A percentile compares a stretch with the other conserved stretches of the same genome.
Evolutionary conservation across 164 flowering plant species (phyloP).

Genomic region (Magnolia sinica): DNA sequence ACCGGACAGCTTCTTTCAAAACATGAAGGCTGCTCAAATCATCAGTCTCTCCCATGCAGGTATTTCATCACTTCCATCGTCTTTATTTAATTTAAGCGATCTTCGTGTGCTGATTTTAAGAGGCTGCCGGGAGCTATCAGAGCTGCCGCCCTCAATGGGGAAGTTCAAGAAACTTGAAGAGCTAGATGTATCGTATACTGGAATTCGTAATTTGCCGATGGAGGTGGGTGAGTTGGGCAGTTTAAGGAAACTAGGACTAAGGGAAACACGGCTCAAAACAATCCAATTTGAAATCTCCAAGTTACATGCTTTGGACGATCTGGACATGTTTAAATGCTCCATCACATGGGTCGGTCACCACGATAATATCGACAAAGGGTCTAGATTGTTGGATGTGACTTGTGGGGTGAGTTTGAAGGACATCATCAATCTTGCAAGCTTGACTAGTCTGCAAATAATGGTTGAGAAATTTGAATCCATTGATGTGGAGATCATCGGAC

Average conservation of each 20-base stretch:
- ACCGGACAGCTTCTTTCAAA: not conserved
- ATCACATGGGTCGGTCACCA: not conserved
- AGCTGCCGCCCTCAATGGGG: not conserved
- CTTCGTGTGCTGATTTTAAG: constrained; percentile 3
- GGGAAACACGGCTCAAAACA: not conserved
- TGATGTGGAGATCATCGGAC: not conserved
- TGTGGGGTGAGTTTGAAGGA: not conserved
- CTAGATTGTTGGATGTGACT: not conserved
- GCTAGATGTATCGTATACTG: constrained; percentile 2
- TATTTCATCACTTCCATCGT: constrained; percentile 1
- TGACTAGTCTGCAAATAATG: constrained; percentile 9
- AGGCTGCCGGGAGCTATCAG: not conserved
- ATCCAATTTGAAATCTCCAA: not conserved
- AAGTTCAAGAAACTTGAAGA: not conserved
- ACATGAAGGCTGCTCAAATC: not conserved
- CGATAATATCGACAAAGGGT: not conserved
- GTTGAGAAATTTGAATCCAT: constrained; percentile 7
- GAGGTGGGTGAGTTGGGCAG: constrained; percentile 4
- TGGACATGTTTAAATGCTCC: not conserved
- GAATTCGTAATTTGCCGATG: not conserved
- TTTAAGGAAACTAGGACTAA: not conserved
- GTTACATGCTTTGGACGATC: not conserved
- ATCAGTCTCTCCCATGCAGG: constrained; percentile 5
- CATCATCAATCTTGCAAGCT: not conserved
- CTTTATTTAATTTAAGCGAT: not conserved